These are phyloP conservation scores for Penicillium italicum DNA, from an alignment of 2,329 filamentous ascomycete species.

Conservation along the genomic window DNA sequence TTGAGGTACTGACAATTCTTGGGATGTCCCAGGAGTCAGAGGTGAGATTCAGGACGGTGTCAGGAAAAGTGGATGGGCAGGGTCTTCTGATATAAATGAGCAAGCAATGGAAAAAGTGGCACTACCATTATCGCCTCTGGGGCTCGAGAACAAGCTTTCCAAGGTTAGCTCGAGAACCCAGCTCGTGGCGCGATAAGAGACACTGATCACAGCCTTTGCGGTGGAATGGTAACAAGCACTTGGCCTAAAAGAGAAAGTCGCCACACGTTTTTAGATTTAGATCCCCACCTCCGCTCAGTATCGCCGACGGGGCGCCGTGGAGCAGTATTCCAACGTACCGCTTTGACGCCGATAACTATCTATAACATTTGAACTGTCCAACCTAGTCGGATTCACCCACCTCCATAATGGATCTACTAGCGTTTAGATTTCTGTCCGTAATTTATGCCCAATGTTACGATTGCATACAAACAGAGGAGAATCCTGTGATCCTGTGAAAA, in stretches of 20 bases:
- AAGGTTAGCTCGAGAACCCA: not conserved
- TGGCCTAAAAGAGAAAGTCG: not conserved
- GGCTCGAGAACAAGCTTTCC: not conserved
- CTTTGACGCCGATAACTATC: not conserved
- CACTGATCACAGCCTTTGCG: not conserved
- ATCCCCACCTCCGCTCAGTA: not conserved
- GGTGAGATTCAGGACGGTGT: not conserved
- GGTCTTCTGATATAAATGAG: not conserved
- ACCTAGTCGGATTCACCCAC: too few relatives aligned
- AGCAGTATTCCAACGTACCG: not conserved
- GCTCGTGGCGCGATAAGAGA: not conserved
- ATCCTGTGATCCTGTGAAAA: too few relatives aligned
- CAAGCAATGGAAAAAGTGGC: not conserved
- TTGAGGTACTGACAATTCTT: not conserved
- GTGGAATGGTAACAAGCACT: not conserved
- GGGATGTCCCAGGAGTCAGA: not conserved
- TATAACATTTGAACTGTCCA: too few relatives aligned
- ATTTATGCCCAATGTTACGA: too few relatives aligned
- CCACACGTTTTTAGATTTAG: not conserved
- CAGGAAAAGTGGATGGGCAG: not conserved
- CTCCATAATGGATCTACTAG: too few relatives aligned
- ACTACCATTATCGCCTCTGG: not conserved
- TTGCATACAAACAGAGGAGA: too few relatives aligned
- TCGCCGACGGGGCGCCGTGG: not conserved
- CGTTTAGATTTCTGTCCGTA: too few relatives aligned